Evolutionary conservation across 208 protist species (phyloP).

Genomic region (Leishmania gerbilli): DNA sequence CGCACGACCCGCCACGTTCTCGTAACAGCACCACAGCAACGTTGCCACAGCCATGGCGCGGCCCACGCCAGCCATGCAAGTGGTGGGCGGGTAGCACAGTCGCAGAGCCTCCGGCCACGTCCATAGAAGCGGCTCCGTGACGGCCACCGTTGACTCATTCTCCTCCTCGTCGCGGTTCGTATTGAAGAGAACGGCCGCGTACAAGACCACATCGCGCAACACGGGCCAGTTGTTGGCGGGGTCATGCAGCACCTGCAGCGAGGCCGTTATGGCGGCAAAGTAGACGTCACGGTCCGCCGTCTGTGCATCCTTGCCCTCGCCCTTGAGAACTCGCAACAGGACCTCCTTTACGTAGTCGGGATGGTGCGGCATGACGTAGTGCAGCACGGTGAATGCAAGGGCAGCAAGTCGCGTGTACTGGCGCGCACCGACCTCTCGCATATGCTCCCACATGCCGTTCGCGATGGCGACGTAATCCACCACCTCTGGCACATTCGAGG

Average conservation of each 20-base stretch:
- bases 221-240: conserved; percentile 42
- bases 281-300: conserved; percentile 70
- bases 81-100: conserved; percentile 69
- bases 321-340: conserved; percentile 33
- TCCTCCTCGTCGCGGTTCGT: conserved; percentile 77
- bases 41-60: conserved; percentile 69
- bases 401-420: conserved; percentile 56
- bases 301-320: conserved; percentile 43
- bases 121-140: conserved; percentile 71
- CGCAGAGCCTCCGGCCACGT: conserved; percentile 61
- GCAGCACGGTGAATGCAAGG: conserved; percentile 66
- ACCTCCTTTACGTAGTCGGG: conserved; percentile 42
- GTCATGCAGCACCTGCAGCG: conserved; percentile 59
- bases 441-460: conserved; percentile 60
- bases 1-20: conserved; percentile 23
- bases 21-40: conserved; percentile 65
- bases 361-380: conserved; percentile 38
- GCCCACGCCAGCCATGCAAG: conserved; percentile 69
- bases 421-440: conserved; percentile 65
- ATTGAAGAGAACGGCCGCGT: conserved; percentile 75
- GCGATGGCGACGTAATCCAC: conserved; percentile 48
- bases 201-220: conserved; percentile 58
- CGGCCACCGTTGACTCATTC: conserved; percentile 70
- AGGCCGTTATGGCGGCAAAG: conserved; percentile 57
- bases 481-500: conserved; percentile 17